Evolutionary conservation across 177 flowering plant species (phyloP).

Genomic region (Telopea speciosissima): DNA sequence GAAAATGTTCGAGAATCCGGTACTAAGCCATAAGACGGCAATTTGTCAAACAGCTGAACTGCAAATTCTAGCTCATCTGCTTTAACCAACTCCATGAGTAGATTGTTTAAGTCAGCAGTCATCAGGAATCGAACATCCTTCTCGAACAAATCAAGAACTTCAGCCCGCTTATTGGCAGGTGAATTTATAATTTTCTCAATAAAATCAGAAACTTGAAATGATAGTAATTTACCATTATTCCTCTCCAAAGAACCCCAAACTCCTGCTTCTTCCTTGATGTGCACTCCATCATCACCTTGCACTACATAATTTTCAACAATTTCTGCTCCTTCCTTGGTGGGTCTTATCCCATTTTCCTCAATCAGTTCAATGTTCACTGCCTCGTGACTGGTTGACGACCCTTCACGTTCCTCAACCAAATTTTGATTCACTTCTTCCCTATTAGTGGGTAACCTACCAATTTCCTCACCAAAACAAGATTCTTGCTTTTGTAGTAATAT

Average conservation of each 20-base stretch:
- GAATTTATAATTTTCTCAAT: constrained; percentile 21
- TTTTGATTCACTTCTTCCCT: neutral
- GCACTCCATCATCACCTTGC: neutral
- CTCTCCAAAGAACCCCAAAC: constrained; percentile 6
- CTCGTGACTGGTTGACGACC: too few relatives aligned
- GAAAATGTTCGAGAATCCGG: constrained; percentile 53
- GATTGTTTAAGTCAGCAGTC: constrained; percentile 37
- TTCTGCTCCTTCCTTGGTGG: neutral
- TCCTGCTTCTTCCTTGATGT: constrained; percentile 6
- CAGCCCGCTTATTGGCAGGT: constrained; percentile 12
- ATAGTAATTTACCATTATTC: neutral
- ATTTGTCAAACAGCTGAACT: constrained; percentile 26
- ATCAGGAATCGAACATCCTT: constrained; percentile 14
- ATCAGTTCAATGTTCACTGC: too few relatives aligned
- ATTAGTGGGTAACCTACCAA: constrained; percentile 2
- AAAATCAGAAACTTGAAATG: constrained; percentile 6
- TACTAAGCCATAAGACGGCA: constrained; percentile 26
- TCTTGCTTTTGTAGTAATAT: neutral
- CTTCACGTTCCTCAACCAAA: neutral
- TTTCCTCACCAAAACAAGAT: constrained; percentile 7
- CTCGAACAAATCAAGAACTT: constrained; percentile 17
- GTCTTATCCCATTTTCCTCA: too few relatives aligned
- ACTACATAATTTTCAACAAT: neutral
- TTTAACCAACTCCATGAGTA: constrained; percentile 37
- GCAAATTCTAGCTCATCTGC: constrained; percentile 46